These are phyloP conservation scores for Cyberlindnera suaveolens DNA, from an alignment of 805 yeast genomes.

Conservation along the genomic window DNA sequence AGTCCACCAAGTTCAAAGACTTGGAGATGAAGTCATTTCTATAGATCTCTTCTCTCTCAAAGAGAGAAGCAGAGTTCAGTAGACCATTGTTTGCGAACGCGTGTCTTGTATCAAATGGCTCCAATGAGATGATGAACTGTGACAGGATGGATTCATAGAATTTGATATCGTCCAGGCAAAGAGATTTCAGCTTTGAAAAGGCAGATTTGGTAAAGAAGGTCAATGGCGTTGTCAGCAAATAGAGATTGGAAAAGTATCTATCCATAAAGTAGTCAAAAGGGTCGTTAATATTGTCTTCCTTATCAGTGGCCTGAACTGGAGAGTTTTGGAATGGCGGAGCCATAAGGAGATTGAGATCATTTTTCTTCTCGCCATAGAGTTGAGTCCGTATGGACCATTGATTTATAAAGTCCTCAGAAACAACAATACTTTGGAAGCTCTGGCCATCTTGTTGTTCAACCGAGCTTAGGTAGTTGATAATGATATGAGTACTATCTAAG, in stretches of 20 bases:
- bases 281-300: slow-evolving; percentile 9
- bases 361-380: slow-evolving; percentile 1
- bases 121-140: slow-evolving; percentile 29
- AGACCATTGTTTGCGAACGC: slow-evolving; percentile 22
- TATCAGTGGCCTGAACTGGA: slow-evolving; percentile 11
- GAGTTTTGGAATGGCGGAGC: slow-evolving; percentile 19
- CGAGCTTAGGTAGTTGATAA: slow-evolving; percentile 5
- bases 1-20: slow-evolving; percentile 21
- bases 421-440: not conserved
- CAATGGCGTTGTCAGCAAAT: slow-evolving; percentile 28
- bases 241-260: slow-evolving; percentile 32
- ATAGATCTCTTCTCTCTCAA: slow-evolving; percentile 24
- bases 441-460: not conserved
- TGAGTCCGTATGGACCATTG: not conserved
- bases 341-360: slow-evolving; percentile 18
- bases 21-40: slow-evolving; percentile 24
- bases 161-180: slow-evolving; percentile 29
- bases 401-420: not conserved
- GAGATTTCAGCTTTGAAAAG: slow-evolving; percentile 36
- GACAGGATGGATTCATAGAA: slow-evolving; percentile 23
- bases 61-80: slow-evolving; percentile 19
- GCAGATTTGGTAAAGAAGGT: slow-evolving; percentile 44
- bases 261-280: slow-evolving; percentile 25
- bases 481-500: slow-evolving; percentile 1
- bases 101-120: slow-evolving; percentile 39